phyloP scores from a whole-genome alignment of 2,329 filamentous ascomycete genomes.

The Pseudopithomyces maydicus region DNA sequence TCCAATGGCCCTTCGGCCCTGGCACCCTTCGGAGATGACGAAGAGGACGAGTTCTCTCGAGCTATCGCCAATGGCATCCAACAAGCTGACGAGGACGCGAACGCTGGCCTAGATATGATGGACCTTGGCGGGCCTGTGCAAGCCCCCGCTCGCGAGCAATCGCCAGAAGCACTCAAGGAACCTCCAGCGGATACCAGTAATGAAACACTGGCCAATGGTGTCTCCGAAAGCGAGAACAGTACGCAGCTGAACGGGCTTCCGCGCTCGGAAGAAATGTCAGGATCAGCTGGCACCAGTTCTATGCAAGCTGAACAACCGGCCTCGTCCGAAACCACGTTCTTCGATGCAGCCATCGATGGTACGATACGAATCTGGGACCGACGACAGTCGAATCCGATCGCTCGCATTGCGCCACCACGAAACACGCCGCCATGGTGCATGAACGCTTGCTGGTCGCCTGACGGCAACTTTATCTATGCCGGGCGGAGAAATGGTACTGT shows the following conservation, averaged over 20 bases:
- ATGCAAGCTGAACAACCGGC: slow-evolving; percentile 48
- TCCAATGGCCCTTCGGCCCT: slow-evolving; percentile 49
- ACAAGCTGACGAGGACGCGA: slow-evolving; percentile 48
- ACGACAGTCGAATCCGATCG: slow-evolving; percentile 75
- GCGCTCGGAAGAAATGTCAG: slow-evolving; percentile 54
- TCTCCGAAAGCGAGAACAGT: slow-evolving; percentile 21
- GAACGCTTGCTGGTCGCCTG: slow-evolving; percentile 93
- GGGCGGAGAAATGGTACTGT: slow-evolving; percentile 90
- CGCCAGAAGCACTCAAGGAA: slow-evolving; percentile 26
- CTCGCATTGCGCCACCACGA: slow-evolving; percentile 74
- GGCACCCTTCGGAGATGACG: slow-evolving; percentile 71
- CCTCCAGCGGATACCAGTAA: slow-evolving; percentile 17
- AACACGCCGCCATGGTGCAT: slow-evolving; percentile 95
- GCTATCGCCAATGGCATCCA: slow-evolving; percentile 66
- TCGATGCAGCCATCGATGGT: slow-evolving; percentile 87
- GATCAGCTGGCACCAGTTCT: slow-evolving; percentile 18
- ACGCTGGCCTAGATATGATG: slow-evolving; percentile 52
- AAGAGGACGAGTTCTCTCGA: slow-evolving; percentile 80
- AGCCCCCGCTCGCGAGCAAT: slow-evolving; percentile 34
- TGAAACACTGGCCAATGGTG: slow-evolving; percentile 25
- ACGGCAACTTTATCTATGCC: slow-evolving; percentile 94
- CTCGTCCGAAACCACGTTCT: slow-evolving; percentile 77
- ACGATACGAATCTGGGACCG: slow-evolving; percentile 92
- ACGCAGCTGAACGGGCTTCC: slow-evolving; percentile 54
- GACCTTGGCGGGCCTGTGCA: slow-evolving; percentile 52